These are phyloP conservation scores for Lolium multiflorum DNA, from an alignment of 176 grass and related monocot species.

Conservation along the genomic window DNA sequence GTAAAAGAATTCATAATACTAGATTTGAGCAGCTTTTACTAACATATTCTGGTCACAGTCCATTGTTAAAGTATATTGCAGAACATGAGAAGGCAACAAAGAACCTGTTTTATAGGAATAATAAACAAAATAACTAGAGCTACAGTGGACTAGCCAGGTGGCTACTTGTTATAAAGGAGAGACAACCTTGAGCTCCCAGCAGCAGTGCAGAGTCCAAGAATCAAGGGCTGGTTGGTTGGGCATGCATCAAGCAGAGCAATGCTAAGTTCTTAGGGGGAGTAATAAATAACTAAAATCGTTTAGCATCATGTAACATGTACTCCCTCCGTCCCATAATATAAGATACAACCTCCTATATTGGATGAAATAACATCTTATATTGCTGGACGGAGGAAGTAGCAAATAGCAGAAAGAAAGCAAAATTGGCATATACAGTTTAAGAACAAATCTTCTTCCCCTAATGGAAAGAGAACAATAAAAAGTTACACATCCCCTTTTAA, in stretches of 20 bases:
- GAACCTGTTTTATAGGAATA: not conserved
- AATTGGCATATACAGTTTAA: not conserved
- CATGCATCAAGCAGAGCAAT: not conserved
- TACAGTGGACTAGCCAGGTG: not conserved
- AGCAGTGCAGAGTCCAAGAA: not conserved
- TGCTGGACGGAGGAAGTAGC: not conserved
- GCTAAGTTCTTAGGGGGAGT: not conserved
- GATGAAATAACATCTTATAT: too few relatives aligned
- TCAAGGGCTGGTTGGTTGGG: not conserved
- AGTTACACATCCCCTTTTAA: not conserved
- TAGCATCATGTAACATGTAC: not conserved
- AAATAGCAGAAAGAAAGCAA: constrained; percentile 13
- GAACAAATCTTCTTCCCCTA: constrained; percentile 5
- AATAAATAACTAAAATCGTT: constrained; percentile 2
- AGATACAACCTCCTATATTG: too few relatives aligned
- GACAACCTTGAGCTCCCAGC: not conserved
- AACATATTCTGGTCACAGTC: not conserved
- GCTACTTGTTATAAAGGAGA: not conserved
- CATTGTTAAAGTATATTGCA: not conserved
- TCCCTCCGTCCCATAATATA: too few relatives aligned
- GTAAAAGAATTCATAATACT: constrained; percentile 21
- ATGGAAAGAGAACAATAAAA: constrained; percentile 5
- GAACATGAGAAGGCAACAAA: constrained; percentile 6
- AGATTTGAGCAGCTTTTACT: constrained; percentile 6
- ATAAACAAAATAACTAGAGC: not conserved